A percentile compares a stretch with the other conserved stretches of the same genome.
These are phyloP conservation scores for Vigna nakashimae DNA, from an alignment of 306 rosid species.

Conservation along the genomic window DNA sequence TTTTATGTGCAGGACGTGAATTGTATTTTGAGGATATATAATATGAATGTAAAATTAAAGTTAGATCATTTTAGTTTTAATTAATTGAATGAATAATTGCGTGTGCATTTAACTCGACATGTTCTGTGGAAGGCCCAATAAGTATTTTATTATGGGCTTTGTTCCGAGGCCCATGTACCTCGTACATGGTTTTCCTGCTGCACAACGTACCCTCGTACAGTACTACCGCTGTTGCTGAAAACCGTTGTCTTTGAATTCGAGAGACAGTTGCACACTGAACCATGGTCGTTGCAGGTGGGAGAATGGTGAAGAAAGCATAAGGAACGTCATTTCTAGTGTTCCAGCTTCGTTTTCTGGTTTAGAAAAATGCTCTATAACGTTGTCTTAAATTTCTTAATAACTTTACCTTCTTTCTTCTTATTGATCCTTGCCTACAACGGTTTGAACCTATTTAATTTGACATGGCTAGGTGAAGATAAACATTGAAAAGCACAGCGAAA, in stretches of 20 bases:
- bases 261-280: neutral
- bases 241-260: neutral
- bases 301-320: conserved; percentile 85
- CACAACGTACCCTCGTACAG: neutral
- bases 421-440: neutral
- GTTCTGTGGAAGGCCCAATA: neutral
- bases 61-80: neutral
- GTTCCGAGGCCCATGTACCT: neutral
- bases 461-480: conserved; percentile 62
- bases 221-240: conserved; percentile 13
- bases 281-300: neutral
- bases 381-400: neutral
- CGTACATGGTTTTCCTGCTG: neutral
- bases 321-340: conserved; percentile 34
- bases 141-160: neutral
- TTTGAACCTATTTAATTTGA: conserved; percentile 22
- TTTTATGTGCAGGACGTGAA: no score
- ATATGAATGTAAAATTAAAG: no score
- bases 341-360: neutral
- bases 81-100: no score
- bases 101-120: no score
- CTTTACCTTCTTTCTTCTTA: neutral
- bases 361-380: no score
- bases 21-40: no score
- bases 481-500: conserved; percentile 84